Base-by-base conservation (phyloP, 495 filamentous ascomycete genomes). In the Cenococcum geophilum region DNA sequence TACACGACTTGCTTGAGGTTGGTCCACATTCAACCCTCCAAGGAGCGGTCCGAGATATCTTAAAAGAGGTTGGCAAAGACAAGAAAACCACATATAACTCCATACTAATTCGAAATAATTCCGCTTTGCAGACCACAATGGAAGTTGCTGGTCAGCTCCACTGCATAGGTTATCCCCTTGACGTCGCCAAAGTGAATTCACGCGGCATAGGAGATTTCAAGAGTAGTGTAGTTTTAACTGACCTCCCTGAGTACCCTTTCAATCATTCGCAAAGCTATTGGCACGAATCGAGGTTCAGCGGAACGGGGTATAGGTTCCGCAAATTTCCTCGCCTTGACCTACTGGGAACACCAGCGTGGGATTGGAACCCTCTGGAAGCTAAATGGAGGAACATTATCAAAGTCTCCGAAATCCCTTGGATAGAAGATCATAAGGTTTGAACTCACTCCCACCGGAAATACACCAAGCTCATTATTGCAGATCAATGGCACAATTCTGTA, bases 261-360 rank as follows among this genome's bases (percentile, higher is more conserved):
- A 36, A 63, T 21, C 14, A 63, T 22, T 21, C 55, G 1, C 27
- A 16, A 1, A 22, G 1, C 25, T 59, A 52, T 32, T 63, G 61
- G 61, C 23, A 49, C 42, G 61, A 63, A 43, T 18, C 18, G 1
- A n/a, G 56, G 23, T 1, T 49, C n/a, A 63, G 61, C 55, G 6
- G 27, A 2, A 43, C 8, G 5, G 27, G 45, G 21, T 56, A 14
- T 14, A 23, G 59, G 6, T 12, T 48, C 42, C 74, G 78, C 25
- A 71, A 73, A 1, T 69, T 71, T 18, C 65, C 72, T 0, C 71
- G 77, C 5, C 80, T 80, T 36, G 81, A 85, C 63, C 69, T 87
- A 0, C 72, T 87, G 1, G 85, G 85, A 0, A 69, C 74, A 10
- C 70, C 74, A 5, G 72, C 73, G 8, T 65, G 73, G 34, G 80